Conservation (phyloP, 2,329 filamentous ascomycete genomes). For the Trichoderma sp. region DNA sequence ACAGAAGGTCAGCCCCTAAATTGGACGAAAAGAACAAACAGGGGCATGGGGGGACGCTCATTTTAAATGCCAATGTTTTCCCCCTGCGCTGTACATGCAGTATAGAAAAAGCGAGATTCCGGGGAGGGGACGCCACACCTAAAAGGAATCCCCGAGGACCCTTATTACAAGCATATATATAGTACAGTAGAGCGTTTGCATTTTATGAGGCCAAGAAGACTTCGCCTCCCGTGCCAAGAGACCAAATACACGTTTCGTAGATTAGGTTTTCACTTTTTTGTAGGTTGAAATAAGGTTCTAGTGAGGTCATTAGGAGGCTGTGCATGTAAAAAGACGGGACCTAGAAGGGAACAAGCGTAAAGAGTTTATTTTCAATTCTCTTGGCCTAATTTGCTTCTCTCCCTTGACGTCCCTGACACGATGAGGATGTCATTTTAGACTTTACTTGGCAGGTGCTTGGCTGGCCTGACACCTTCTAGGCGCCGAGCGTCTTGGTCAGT, state of each 20-base stretch:
- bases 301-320: constrained; percentile 2
- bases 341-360: neutral
- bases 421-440: neutral
- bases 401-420: neutral
- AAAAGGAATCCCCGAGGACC: neutral
- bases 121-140: neutral
- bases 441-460: neutral
- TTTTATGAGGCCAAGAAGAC: neutral
- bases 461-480: neutral
- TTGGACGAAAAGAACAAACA: neutral
- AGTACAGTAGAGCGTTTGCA: neutral
- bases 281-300: constrained; percentile 3
- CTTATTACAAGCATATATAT: neutral
- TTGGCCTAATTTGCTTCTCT: neutral
- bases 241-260: neutral
- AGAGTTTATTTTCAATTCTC: neutral
- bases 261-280: neutral
- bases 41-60: constrained; percentile 10
- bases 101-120: constrained; percentile 18
- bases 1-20: neutral
- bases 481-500: no score
- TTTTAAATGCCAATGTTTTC: constrained; percentile 11
- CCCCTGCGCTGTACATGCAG: neutral
- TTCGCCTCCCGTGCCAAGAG: constrained; percentile 1
- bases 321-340: neutral